phyloP scores from a whole-genome alignment of 2,329 filamentous ascomycete genomes.

The Phialemoniopsis sp. region DNA sequence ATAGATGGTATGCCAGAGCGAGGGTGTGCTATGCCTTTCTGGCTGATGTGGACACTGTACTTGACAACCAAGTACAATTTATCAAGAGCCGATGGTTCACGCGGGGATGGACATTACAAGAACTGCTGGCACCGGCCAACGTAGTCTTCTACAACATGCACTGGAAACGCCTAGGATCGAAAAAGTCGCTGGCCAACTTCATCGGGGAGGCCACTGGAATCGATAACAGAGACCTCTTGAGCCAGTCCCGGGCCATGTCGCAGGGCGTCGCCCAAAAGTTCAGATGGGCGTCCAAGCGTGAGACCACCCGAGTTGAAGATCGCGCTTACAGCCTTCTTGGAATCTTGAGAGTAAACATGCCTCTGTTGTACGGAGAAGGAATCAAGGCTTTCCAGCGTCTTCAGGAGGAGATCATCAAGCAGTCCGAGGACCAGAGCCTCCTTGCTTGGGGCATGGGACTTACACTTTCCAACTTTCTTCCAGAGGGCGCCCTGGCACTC shows the following conservation, averaged over 20 bases:
- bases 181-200: too few species aligned
- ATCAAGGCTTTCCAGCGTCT: constrained; percentile 1
- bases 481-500: too few species aligned
- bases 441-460: constrained; percentile 1
- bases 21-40: constrained; percentile 1
- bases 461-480: too few species aligned
- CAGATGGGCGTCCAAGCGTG: constrained; percentile 16
- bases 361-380: constrained; percentile 18
- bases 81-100: constrained; percentile 3
- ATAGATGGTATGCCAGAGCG: constrained; percentile 1
- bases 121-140: background rate
- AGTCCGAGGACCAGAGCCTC: background rate
- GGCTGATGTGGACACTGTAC: background rate
- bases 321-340: constrained; percentile 20
- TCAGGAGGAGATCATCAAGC: constrained; percentile 1
- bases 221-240: too few species aligned
- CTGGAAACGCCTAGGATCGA: too few species aligned
- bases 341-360: constrained; percentile 19
- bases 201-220: too few species aligned
- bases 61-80: background rate
- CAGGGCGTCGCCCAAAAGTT: constrained; percentile 5
- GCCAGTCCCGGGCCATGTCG: too few species aligned
- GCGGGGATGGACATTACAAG: constrained; percentile 2
- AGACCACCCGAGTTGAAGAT: constrained; percentile 17
- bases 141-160: constrained; percentile 1